Base-by-base conservation (phyloP, 345 rosid species). In the Ceriops decandra region DNA sequence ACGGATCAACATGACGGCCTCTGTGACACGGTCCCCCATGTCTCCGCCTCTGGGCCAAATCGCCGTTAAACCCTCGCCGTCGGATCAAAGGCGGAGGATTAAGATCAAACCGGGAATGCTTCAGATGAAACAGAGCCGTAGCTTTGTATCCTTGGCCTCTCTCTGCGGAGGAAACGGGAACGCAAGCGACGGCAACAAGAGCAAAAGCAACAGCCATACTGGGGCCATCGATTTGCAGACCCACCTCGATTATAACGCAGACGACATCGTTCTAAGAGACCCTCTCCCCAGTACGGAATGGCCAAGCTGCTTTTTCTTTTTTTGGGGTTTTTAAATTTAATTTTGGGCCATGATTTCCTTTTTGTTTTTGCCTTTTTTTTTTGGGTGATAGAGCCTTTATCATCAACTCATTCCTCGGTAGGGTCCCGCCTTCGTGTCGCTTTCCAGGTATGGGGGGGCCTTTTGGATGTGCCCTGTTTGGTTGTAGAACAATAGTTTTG, bases 381-480 rank as follows among this genome's bases (percentile, higher is more conserved):
- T 13, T 3, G 49, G 49, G 49, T 42, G 49, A 13, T 60, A 95
- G 99, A 73, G 85, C 99, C 99, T 42, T 82, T 95, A 69, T 88
- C 97, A 51, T 89, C 93, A 21, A 75, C 76, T 49, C 82, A 84
- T 60, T 66, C 71, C 24, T 83, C 96, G 58, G 85, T 69, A 52
- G 92, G 93, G 30, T 75, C 90, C 30, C 86, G 90, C 30, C 82
- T 95, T 70, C 98, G 99, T 46, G 99, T 95, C 62, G 99, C 99
- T 46, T 95, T 90, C 68, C 99, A 95, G 96, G 98, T 91, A 60
- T 11, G 8, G 1, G 13, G 57, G 57, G 21, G 24, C 24, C 57
- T 53, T 33, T 33, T 7, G 2, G 36, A 7, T 10, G 47, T 38
- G 47, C 47, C 11, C 47, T 38, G 47, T 10, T 38, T 38, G 47